A percentile compares a stretch with the other conserved stretches of the same genome.
Evolutionary conservation across 1,284 basidiomycete genomes (phyloP).

Genomic region (Somion occarium): DNA sequence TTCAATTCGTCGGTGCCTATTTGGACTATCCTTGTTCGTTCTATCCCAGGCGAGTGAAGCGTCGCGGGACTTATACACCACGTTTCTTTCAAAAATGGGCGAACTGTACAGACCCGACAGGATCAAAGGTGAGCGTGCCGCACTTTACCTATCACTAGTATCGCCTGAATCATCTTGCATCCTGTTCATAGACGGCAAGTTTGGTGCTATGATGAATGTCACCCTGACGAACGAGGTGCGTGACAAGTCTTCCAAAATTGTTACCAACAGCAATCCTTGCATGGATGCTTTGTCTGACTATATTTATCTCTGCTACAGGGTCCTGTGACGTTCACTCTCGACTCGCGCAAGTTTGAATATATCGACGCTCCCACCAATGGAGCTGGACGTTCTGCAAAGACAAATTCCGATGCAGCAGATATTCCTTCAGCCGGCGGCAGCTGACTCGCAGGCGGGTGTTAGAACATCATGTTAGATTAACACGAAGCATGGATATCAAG

Average conservation of each 20-base stretch:
- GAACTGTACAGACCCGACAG: conserved; percentile 64
- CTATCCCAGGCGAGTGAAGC: conserved; percentile 51
- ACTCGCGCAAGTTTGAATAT: conserved; percentile 68
- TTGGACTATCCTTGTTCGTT: conserved; percentile 7
- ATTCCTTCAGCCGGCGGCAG: neutral
- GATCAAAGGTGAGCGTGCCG: conserved; percentile 60
- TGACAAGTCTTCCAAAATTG: conserved; percentile 9
- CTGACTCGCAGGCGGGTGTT: neutral
- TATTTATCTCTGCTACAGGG: conserved; percentile 42
- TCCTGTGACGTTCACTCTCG: conserved; percentile 78
- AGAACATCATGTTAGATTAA: neutral
- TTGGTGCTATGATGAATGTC: conserved; percentile 94
- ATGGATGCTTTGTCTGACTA: neutral
- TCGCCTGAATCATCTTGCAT: conserved; percentile 5
- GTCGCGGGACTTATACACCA: conserved; percentile 67
- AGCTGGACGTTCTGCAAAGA: conserved; percentile 13
- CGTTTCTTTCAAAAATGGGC: conserved; percentile 67
- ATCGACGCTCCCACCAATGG: conserved; percentile 23
- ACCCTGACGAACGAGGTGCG: conserved; percentile 79
- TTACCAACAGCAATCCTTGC: neutral
- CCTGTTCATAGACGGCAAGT: conserved; percentile 66
- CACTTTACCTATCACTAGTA: conserved; percentile 7
- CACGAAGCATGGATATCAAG: neutral
- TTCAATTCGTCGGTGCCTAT: conserved; percentile 8
- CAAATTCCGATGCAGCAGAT: conserved; percentile 1